Conservation (phyloP, 2,329 filamentous ascomycete species). For the Phaeomoniella chlamydospora region DNA sequence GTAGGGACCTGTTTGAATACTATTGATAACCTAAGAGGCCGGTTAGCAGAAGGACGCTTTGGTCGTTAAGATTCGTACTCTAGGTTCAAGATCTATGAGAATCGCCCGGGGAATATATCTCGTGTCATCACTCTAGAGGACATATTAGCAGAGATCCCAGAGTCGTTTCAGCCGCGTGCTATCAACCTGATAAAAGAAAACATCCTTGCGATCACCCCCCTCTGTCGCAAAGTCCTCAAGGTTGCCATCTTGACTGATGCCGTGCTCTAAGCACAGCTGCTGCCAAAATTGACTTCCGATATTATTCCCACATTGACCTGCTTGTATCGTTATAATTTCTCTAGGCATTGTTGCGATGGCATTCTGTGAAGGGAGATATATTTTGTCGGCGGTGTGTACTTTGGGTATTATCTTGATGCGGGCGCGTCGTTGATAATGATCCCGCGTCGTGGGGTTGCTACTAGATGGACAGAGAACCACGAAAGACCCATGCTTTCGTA, state of each 20-base stretch:
- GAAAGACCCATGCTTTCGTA: no score
- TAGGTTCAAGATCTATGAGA: constrained; percentile 83
- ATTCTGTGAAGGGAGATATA: neutral
- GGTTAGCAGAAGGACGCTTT: neutral
- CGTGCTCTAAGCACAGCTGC: constrained; percentile 93
- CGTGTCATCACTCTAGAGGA: constrained; percentile 85
- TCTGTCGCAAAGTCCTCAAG: constrained; percentile 96
- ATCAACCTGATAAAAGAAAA: constrained; percentile 79
- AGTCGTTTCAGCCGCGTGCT: no score
- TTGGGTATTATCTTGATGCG: neutral
- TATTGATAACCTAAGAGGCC: constrained; percentile 57
- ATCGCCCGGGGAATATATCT: constrained; percentile 96
- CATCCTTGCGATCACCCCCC: constrained; percentile 93
- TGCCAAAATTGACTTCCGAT: constrained; percentile 99
- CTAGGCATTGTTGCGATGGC: constrained; percentile 30
- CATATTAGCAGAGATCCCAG: no score
- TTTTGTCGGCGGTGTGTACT: neutral
- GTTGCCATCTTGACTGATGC: constrained; percentile 94
- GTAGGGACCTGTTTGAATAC: constrained; percentile 86
- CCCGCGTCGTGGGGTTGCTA: neutral
- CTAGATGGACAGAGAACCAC: no score
- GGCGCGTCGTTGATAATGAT: neutral
- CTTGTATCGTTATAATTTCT: constrained; percentile 98
- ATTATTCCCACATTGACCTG: constrained; percentile 98
- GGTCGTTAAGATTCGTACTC: constrained; percentile 35